Base-by-base conservation (phyloP, 768 basidiomycete species). In the Serendipita indica region DNA sequence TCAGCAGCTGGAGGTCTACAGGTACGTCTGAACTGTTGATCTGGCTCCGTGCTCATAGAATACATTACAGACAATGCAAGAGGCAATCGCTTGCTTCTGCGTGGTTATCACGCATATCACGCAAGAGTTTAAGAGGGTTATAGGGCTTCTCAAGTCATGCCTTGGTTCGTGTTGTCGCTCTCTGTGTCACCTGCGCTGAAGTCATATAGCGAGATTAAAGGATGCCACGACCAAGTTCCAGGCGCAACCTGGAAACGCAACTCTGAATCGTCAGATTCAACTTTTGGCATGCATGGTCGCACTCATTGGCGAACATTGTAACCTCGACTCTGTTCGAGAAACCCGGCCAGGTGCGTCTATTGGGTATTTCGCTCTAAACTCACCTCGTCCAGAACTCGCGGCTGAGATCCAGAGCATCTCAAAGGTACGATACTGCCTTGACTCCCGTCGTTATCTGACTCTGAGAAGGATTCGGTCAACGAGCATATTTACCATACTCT, bases 71-170 rank as follows among this genome's bases (percentile, higher is more conserved):
- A 83, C 86, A 20, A 69, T 98, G 32, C 90, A 93, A 72, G 96
- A 97, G 69, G 81, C 82, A 12, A 86, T 98, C 13, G 89, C 89
- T 0, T 97, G 93, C 63, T 83, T 94, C 73, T 94, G 92, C 67
- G 79, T 80, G 0, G 86, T 87, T 1, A 84, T 93, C 1, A 82
- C 83, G 56, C 72, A 87, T 63, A 75, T 98, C 16, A 97, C 96
- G 0, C 86, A 89, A 60, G 91, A 97, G 63, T 94, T 84, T 64
- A 72, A 72, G 14, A 79, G 82, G 33, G 75, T 97, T 16, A 78
- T 91, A 25, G 83, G 81, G 33, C 75, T 97, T 3, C 67, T 97
- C 62, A 86, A 86, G 64, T 90, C 89, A 0, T 93, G 89, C 69
- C 87, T 91, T 65, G 75, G 90, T 87, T 61, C 57, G 78, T 65